These are phyloP conservation scores for Xylariaceae sp. DNA, from an alignment of 2,329 filamentous ascomycete species.

Conservation along the genomic window DNA sequence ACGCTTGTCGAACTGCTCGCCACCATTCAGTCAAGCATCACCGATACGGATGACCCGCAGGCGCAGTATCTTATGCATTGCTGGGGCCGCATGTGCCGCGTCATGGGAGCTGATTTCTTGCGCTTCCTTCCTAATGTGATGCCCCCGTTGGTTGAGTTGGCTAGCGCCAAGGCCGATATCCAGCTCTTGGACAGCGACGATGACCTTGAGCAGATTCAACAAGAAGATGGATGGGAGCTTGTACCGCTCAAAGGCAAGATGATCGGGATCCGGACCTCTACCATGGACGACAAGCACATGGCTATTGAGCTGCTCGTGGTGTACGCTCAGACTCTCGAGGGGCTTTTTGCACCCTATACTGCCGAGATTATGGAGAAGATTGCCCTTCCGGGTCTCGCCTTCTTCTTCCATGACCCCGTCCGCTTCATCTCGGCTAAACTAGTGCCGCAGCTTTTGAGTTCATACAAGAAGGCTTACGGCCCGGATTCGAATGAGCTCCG, in stretches of 20 bases:
- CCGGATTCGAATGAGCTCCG: conserved; percentile 72
- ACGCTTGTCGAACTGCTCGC: conserved; percentile 83
- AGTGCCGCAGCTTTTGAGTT: conserved; percentile 86
- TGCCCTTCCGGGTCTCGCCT: conserved; percentile 85
- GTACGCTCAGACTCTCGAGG: conserved; percentile 94
- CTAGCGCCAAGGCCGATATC: conserved; percentile 93
- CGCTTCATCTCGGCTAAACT: conserved; percentile 92
- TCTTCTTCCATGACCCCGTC: conserved; percentile 99
- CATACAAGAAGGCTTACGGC: conserved; percentile 90
- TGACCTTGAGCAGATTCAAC: conserved; percentile 84
- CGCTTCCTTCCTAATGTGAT: conserved; percentile 92
- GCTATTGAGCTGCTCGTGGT: conserved; percentile 98
- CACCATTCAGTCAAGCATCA: conserved; percentile 79
- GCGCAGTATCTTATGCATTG: conserved; percentile 97
- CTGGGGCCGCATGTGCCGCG: conserved; percentile 98
- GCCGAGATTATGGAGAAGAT: conserved; percentile 95
- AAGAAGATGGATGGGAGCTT: conserved; percentile 96
- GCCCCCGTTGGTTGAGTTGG: conserved; percentile 85
- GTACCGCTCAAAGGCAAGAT: conserved; percentile 96
- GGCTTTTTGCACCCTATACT: conserved; percentile 86
- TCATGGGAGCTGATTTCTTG: conserved; percentile 84
- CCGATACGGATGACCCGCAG: conserved; percentile 90
- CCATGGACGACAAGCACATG: conserved; percentile 97
- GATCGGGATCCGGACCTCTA: conserved; percentile 96
- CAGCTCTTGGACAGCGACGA: conserved; percentile 94